Evolutionary conservation across 257 asterid species (phyloP).

Genomic region (Linaria vulgaris): DNA sequence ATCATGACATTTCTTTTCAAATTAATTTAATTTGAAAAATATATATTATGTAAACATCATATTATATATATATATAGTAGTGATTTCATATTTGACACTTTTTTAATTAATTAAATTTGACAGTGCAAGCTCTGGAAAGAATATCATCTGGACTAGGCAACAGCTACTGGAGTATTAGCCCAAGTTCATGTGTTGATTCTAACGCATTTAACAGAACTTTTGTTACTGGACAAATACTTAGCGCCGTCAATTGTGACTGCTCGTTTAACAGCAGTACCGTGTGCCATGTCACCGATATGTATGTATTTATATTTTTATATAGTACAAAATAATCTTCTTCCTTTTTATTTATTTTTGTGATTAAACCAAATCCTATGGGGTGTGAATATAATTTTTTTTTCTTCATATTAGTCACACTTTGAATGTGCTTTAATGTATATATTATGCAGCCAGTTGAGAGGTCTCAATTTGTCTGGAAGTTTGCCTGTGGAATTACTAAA

Average conservation of each 20-base stretch:
- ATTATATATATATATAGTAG: background rate
- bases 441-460: conserved; percentile 57
- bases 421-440: too few relatives aligned
- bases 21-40: conserved; percentile 1
- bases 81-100: background rate
- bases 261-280: conserved; percentile 36
- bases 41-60: background rate
- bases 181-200: conserved; percentile 44
- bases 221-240: background rate
- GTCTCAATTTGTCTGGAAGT: conserved; percentile 64
- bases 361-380: too few relatives aligned
- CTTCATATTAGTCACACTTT: conserved; percentile 14
- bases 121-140: conserved; percentile 60
- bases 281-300: conserved; percentile 86
- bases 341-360: too few relatives aligned
- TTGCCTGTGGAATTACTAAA: conserved; percentile 65
- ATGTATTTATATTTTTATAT: conserved; percentile 35
- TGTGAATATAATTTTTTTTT: too few relatives aligned
- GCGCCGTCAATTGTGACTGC: conserved; percentile 63
- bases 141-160: conserved; percentile 59
- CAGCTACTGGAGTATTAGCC: conserved; percentile 52
- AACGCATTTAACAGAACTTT: conserved; percentile 43
- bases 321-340: background rate
- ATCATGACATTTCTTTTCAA: too few relatives aligned
- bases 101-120: too few relatives aligned